Conservation (phyloP, 805 yeast species). For the Teunomyces stri region DNA sequence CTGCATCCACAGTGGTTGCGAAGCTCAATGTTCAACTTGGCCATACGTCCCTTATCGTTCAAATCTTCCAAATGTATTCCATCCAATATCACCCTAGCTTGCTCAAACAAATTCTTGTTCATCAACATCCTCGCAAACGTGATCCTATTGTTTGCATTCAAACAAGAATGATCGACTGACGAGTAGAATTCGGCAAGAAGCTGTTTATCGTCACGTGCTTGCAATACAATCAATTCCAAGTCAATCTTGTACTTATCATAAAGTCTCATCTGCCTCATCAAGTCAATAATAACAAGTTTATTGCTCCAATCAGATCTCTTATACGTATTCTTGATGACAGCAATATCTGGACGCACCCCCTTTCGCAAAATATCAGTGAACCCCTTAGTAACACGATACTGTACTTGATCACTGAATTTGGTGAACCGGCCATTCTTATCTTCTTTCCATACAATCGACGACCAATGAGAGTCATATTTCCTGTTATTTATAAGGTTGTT, state of each 20-base stretch:
- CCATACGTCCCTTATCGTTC: slow-evolving; percentile 25
- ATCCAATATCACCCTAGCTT: slow-evolving; percentile 22
- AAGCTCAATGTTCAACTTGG: slow-evolving; percentile 23
- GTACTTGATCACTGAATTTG: slow-evolving; percentile 22
- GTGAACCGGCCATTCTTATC: slow-evolving; percentile 12
- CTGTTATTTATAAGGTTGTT: slow-evolving; percentile 13
- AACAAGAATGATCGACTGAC: slow-evolving; percentile 5
- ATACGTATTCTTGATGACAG: slow-evolving; percentile 31
- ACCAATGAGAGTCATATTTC: slow-evolving; percentile 29
- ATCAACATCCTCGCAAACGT: slow-evolving; percentile 28
- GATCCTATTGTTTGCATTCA: slow-evolving; percentile 23
- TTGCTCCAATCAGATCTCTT: slow-evolving; percentile 22
- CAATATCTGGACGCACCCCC: slow-evolving; percentile 37
- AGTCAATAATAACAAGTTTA: slow-evolving; percentile 21
- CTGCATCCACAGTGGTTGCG: slow-evolving; percentile 19
- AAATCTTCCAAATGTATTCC: slow-evolving; percentile 22
- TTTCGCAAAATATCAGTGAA: slow-evolving; percentile 29
- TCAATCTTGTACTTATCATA: slow-evolving; percentile 9
- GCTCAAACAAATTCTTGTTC: slow-evolving; percentile 24
- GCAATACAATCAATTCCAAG: slow-evolving; percentile 18
- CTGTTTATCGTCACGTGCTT: slow-evolving; percentile 16
- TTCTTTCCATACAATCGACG: slow-evolving; percentile 14
- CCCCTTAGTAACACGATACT: slow-evolving; percentile 31
- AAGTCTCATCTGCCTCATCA: slow-evolving; percentile 16
- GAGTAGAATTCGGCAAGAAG: slow-evolving; percentile 15